These are phyloP conservation scores for Evansstolkia leycettana DNA, from an alignment of 495 filamentous ascomycete species.

Conservation along the genomic window DNA sequence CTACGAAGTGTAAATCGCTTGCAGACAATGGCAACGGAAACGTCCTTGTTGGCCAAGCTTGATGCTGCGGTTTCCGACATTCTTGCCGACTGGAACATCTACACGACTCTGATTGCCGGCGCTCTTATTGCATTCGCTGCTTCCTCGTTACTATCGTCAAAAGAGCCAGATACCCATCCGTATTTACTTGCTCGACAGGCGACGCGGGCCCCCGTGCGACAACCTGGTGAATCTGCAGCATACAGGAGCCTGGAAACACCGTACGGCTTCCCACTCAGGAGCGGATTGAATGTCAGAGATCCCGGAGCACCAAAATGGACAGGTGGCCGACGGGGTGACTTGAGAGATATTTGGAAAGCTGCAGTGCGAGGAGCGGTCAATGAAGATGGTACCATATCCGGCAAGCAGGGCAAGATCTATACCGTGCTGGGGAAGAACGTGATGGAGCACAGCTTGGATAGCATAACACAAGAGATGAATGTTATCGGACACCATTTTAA, in stretches of 20 bases:
- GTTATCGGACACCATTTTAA: conserved; percentile 69
- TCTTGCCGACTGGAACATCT: conserved; percentile 68
- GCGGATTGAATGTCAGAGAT: conserved; percentile 77
- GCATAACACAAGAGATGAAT: conserved; percentile 76
- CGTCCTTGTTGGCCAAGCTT: conserved; percentile 43
- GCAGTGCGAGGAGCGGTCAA: conserved; percentile 52
- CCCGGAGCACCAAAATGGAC: conserved; percentile 72
- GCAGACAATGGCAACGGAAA: conserved; percentile 37
- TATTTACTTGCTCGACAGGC: conserved; percentile 80
- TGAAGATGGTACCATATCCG: conserved; percentile 43
- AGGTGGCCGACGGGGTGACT: conserved; percentile 71
- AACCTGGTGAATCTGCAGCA: conserved; percentile 70
- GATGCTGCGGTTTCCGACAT: conserved; percentile 57
- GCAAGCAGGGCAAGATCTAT: conserved; percentile 60
- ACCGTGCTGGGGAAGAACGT: conserved; percentile 67
- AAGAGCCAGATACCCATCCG: conserved; percentile 83
- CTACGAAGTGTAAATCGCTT: background rate
- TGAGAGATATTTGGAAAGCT: conserved; percentile 84
- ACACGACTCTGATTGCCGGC: conserved; percentile 51
- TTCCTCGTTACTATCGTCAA: conserved; percentile 46
- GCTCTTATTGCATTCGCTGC: conserved; percentile 47
- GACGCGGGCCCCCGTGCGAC: conserved; percentile 61
- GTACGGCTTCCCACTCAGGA: conserved; percentile 67
- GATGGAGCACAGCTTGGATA: conserved; percentile 55
- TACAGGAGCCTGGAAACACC: conserved; percentile 75